These are phyloP conservation scores for Thuidium tamariscinum DNA, from an alignment of 225 moss, liverwort and hornwort species.

Conservation along the genomic window DNA sequence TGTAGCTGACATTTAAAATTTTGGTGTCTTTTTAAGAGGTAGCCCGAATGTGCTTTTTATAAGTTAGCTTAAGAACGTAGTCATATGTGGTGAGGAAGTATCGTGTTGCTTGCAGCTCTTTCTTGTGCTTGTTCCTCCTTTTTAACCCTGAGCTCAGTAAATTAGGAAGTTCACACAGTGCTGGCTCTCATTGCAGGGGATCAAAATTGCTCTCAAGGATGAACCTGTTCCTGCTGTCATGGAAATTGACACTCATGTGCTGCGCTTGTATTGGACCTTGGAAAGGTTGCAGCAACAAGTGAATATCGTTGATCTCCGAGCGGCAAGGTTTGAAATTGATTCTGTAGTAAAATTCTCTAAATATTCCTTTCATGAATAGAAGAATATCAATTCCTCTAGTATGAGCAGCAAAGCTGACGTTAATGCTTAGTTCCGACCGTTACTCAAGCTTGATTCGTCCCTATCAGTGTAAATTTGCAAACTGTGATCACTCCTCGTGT, in stretches of 20 bases:
- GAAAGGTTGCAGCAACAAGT: slow-evolving; percentile 78
- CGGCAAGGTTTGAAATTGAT: slow-evolving; percentile 33
- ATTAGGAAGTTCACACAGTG: not conserved
- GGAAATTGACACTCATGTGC: slow-evolving; percentile 58
- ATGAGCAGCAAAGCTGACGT: not conserved
- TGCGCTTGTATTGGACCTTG: slow-evolving; percentile 81
- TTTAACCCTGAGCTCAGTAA: not conserved
- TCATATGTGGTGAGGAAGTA: not conserved
- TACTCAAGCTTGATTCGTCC: not conserved
- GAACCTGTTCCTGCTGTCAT: slow-evolving; percentile 34
- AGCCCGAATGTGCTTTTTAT: not conserved
- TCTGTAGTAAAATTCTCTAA: not conserved
- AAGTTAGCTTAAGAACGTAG: not conserved
- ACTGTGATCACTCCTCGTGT: not conserved
- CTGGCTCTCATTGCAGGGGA: slow-evolving; percentile 48
- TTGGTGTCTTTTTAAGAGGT: not conserved
- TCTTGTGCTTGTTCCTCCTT: not conserved
- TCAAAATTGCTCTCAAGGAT: slow-evolving; percentile 74
- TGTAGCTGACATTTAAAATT: not conserved
- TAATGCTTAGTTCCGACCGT: not conserved
- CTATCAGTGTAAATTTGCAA: not conserved
- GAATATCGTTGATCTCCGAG: slow-evolving; percentile 45
- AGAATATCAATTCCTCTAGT: not conserved
- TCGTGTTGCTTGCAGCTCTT: not conserved
- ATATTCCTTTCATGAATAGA: not conserved